phyloP scores from a whole-genome alignment of 2,329 filamentous ascomycete species.

The Decorospora gaudefroyi region DNA sequence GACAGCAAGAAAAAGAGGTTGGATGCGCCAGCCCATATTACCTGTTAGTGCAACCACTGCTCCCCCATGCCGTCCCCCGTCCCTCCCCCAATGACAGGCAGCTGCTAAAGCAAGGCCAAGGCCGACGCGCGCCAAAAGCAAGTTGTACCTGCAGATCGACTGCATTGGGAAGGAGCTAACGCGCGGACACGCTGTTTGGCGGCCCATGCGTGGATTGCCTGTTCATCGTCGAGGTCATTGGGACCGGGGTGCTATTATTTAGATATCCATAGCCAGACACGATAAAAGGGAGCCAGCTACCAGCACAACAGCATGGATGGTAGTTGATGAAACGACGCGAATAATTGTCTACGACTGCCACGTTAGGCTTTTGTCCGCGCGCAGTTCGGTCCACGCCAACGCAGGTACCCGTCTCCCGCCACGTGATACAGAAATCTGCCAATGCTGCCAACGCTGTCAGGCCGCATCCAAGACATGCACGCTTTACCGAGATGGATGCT shows the following conservation, averaged over 20 bases:
- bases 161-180: conserved; percentile 11
- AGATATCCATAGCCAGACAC: no score
- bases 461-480: no score
- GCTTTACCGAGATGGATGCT: no score
- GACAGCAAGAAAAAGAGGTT: conserved; percentile 9
- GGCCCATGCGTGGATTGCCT: conserved; percentile 12
- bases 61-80: no score
- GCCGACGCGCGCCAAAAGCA: conserved; percentile 12
- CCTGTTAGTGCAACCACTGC: conserved; percentile 24
- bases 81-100: conserved; percentile 5
- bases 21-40: conserved; percentile 9
- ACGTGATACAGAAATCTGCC: no score
- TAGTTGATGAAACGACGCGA: neutral
- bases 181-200: conserved; percentile 5
- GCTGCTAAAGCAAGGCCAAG: conserved; percentile 17
- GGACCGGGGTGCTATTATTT: neutral
- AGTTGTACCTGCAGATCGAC: conserved; percentile 20
- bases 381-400: no score
- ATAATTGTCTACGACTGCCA: neutral
- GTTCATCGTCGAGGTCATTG: conserved; percentile 9
- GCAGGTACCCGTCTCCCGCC: conserved; percentile 13
- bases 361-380: neutral
- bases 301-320: no score
- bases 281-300: no score
- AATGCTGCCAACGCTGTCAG: no score